These are phyloP conservation scores for Paramecium biaurelia DNA, from an alignment of 73 alveolate species.

Conservation along the genomic window DNA sequence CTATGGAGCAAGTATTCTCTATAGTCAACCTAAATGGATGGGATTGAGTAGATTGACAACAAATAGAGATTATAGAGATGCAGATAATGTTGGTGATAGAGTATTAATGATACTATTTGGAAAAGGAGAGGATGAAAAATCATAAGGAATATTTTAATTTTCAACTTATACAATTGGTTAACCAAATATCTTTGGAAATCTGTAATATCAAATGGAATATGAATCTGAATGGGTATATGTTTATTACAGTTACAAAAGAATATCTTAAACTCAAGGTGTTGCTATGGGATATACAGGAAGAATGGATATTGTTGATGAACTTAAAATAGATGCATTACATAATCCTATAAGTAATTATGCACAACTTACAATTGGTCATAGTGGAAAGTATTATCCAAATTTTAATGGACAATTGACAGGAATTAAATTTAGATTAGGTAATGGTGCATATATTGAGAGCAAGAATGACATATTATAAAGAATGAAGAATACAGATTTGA, in stretches of 20 bases:
- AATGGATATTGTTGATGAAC: not conserved
- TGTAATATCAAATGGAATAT: not conserved
- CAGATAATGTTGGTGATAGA: slow-evolving; percentile 8
- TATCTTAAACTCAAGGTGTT: not conserved
- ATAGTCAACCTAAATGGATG: slow-evolving; percentile 48
- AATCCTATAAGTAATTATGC: not conserved
- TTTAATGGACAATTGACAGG: slow-evolving; percentile 43
- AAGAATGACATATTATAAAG: not conserved
- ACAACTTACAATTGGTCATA: not conserved
- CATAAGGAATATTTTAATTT: not conserved
- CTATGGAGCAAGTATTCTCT: not conserved
- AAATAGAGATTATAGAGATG: slow-evolving; percentile 4
- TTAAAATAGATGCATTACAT: not conserved
- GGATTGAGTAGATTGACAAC: not conserved
- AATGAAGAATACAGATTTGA: slow-evolving; percentile 2
- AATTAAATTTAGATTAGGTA: slow-evolving; percentile 4
- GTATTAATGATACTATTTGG: slow-evolving; percentile 11
- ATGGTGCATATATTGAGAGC: not conserved
- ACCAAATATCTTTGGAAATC: not conserved
- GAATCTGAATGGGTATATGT: slow-evolving; percentile 43
- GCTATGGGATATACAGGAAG: slow-evolving; percentile 13
- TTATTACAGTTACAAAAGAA: not conserved
- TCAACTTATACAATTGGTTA: not conserved
- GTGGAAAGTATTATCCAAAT: slow-evolving; percentile 44
- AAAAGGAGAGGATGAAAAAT: not conserved